Evolutionary conservation across 495 filamentous ascomycete genomes (phyloP).

Genomic region (Lasiosphaeria hispida): DNA sequence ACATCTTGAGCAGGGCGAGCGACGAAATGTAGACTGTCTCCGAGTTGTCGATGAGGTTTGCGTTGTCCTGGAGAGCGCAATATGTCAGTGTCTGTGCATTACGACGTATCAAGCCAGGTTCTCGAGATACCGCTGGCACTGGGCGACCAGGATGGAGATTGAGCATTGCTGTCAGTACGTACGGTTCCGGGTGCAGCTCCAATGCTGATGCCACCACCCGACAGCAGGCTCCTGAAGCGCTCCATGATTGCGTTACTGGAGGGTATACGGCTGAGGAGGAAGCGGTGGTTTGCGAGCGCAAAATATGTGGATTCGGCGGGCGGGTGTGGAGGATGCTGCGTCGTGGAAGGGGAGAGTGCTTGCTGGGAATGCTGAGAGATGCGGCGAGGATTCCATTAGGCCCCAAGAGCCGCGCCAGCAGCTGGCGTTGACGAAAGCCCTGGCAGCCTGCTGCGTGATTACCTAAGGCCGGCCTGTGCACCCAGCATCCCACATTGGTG

Average conservation of each 20-base stretch:
- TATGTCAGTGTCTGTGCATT: conserved; percentile 11
- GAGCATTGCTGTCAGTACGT: conserved; percentile 40
- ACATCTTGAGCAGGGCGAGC: conserved; percentile 95
- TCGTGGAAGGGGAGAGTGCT: conserved; percentile 3
- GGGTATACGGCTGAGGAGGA: neutral
- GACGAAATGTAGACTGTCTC: conserved; percentile 99
- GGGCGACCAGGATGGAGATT: neutral
- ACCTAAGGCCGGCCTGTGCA: conserved; percentile 20
- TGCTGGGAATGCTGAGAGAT: conserved; percentile 8
- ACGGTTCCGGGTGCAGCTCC: conserved; percentile 73
- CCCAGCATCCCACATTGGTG: neutral
- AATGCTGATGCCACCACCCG: conserved; percentile 74
- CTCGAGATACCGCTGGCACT: neutral
- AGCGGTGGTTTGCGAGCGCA: neutral
- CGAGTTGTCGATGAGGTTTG: conserved; percentile 92
- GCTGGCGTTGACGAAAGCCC: conserved; percentile 36
- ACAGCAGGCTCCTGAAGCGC: conserved; percentile 79
- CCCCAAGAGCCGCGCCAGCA: conserved; percentile 13
- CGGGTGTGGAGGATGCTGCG: neutral
- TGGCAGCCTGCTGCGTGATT: conserved; percentile 36
- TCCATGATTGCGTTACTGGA: conserved; percentile 70
- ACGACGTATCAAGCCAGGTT: neutral
- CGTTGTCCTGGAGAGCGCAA: conserved; percentile 61
- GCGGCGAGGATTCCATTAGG: neutral
- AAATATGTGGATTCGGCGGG: neutral